Conservation (phyloP, 345 rosid genomes). For the Dipteronia dyeriana region DNA sequence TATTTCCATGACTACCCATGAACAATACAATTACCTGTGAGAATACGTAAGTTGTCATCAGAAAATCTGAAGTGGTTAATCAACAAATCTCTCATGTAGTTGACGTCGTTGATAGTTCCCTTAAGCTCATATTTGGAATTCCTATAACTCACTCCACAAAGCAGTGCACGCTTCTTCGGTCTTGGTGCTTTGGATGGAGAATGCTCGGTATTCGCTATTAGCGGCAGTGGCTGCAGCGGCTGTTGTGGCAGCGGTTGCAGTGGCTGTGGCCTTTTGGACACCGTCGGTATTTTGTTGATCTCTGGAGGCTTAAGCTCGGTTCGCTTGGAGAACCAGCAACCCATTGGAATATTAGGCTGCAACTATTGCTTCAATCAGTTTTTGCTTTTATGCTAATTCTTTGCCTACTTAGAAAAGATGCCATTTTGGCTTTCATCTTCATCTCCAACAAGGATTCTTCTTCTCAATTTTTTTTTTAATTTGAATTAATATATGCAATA, state of each 20-base stretch:
- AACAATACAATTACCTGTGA: no score
- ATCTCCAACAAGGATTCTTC: not conserved
- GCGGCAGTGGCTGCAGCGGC: no score
- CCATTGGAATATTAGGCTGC: not conserved
- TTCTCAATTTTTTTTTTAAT: not conserved
- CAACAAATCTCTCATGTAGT: constrained; percentile 44
- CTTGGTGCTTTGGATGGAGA: not conserved
- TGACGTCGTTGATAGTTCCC: constrained; percentile 56
- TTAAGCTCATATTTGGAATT: constrained; percentile 42
- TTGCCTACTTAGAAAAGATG: not conserved
- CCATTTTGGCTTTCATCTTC: no score
- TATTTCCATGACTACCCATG: no score
- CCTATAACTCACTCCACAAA: constrained; percentile 52
- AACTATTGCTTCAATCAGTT: not conserved
- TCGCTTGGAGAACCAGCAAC: not conserved
- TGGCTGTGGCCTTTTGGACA: no score
- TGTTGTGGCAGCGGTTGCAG: no score
- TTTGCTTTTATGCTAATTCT: not conserved
- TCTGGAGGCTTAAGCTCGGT: not conserved
- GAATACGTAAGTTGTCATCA: constrained; percentile 6
- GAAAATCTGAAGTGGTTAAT: constrained; percentile 23
- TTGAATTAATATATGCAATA: not conserved
- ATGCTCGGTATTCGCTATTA: no score
- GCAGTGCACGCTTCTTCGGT: constrained; percentile 47
- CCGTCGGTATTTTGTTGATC: no score